These are phyloP conservation scores for Sorghum bicolor DNA, from an alignment of 176 grass and related monocot species.

Conservation along the genomic window Sorghum_bicolor_NCBIv3 NC_012872.2:71121501-71122000, in stretches of 20 bases:
- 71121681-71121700: background rate
- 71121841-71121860: background rate
- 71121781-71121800: background rate
- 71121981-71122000: background rate
- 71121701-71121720: background rate
- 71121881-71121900: background rate
- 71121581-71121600: background rate
- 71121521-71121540: background rate
- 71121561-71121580: background rate
- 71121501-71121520: background rate
- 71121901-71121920: too few species aligned
- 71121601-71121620: background rate
- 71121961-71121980: background rate
- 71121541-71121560: background rate
- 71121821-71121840: background rate
- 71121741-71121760: background rate
- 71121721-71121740: too few species aligned
- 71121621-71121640: conserved; percentile 10
- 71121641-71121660: background rate
- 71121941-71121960: background rate
- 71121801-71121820: background rate
- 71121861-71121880: background rate
- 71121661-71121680: background rate
- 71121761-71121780: background rate
- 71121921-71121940: too few species aligned